Conservation (phyloP, 768 basidiomycete genomes). For the Tylopilus sp. region DNA sequence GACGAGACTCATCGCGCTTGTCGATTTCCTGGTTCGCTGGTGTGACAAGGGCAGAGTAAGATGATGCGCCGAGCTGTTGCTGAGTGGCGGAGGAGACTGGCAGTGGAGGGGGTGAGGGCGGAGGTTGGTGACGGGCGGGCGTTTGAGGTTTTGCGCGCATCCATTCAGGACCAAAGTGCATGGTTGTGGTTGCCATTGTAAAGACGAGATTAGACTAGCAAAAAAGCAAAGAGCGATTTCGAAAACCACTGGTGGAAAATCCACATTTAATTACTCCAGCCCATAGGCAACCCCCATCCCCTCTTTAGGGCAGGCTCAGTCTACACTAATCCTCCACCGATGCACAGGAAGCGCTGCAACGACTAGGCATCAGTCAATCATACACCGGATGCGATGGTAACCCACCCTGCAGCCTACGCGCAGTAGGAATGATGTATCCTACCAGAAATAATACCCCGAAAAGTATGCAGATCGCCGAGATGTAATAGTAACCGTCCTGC, state of each 20-base stretch:
- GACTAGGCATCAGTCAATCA: slow-evolving; percentile 6
- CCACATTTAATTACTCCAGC: slow-evolving; percentile 17
- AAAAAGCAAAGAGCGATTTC: slow-evolving; percentile 13
- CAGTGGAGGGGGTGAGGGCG: slow-evolving; percentile 59
- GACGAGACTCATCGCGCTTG: slow-evolving; percentile 61
- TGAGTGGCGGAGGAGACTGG: slow-evolving; percentile 32
- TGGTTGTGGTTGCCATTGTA: slow-evolving; percentile 55
- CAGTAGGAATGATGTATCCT: slow-evolving; percentile 78
- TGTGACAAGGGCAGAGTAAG: slow-evolving; percentile 59
- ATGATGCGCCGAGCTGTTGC: slow-evolving; percentile 61
- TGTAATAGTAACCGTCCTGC: slow-evolving; percentile 89
- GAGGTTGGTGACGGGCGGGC: slow-evolving; percentile 48
- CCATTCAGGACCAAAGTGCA: slow-evolving; percentile 94
- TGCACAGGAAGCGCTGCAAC: slow-evolving; percentile 61
- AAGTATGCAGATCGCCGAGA: slow-evolving; percentile 73
- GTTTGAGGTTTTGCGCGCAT: slow-evolving; percentile 78
- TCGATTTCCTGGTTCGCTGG: slow-evolving; percentile 48
- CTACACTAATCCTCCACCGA: slow-evolving; percentile 62
- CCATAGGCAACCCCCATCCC: neutral
- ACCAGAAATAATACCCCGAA: slow-evolving; percentile 75
- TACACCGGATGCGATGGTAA: slow-evolving; percentile 3
- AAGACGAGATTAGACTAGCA: neutral
- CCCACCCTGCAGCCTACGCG: slow-evolving; percentile 82
- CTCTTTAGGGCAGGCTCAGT: slow-evolving; percentile 35
- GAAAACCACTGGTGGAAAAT: slow-evolving; percentile 26